Base-by-base conservation (phyloP, 371 early-diverging fungal genomes). In the Funneliformis caledonium region DNA sequence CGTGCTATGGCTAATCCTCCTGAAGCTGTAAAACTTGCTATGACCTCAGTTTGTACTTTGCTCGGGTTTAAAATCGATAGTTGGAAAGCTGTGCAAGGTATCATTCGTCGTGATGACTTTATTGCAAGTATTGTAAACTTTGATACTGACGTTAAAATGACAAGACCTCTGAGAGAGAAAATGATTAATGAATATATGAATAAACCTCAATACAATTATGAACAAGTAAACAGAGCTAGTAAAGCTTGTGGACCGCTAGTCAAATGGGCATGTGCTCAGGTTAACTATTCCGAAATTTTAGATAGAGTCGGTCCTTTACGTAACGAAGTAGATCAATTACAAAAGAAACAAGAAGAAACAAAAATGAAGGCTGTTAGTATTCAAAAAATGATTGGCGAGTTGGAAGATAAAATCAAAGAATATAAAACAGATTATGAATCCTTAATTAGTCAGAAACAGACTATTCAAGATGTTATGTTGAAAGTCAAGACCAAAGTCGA, bases 231-330 rank as follows among this genome's bases (percentile, higher is more conserved):
- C 86, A 95, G 96, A 79, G 99, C 99, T n/a, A 95, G 95, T 84
- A 97, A 96, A 86, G 99, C 99, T 0, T 99, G 99, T 86, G 99
- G 98, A 43, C 98, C 99, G 19, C 86, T 99, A 37, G 98, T 96
- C 76, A 93, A 96, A 84, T 99, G 99, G 99, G 97, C 96, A 4
- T 91, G 92, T 81, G 99, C 99, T 22, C 99, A 98, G 87, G 96
- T 97, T 47, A 92, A 92, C 81, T 99, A 93, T 83, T 91, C 96
- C 9, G 92, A 93, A 77, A 98, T 99, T 74, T 85, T 99, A 64
- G 96, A 97, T 84, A 90, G 93, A 73, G 94, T 99, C 52, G 98
- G 97, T 11, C 99, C 99, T 42, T 90, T 99, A 74, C 96, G 98
- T 81, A 88, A 93, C 43, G 99, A 99, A 87, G 95, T 99, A 31